A percentile compares a stretch with the other conserved stretches of the same genome.
Evolutionary conservation across 805 yeast genomes (phyloP).

Genomic region (Kluyveromyces starmeri): DNA sequence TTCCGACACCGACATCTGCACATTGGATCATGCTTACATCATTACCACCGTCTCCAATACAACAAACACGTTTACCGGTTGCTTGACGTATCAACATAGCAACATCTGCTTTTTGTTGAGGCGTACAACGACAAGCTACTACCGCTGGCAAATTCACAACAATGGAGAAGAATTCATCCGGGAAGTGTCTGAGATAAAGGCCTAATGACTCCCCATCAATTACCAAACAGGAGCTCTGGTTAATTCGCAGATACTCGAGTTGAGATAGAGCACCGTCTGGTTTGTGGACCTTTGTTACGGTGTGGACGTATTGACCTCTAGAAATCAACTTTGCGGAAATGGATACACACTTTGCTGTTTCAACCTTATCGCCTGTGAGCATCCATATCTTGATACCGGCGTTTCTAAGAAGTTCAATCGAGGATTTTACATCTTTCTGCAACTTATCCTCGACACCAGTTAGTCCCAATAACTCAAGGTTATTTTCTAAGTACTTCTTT

Average conservation of each 20-base stretch:
- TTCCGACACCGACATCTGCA: constrained; percentile 98
- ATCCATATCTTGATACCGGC: constrained; percentile 99
- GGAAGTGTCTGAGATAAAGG: constrained; percentile 51
- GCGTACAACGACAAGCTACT: constrained; percentile 97
- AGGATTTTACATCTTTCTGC: constrained; percentile 84
- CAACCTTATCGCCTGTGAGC: constrained; percentile 98
- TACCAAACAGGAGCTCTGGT: constrained; percentile 53
- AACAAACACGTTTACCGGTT: constrained; percentile 87
- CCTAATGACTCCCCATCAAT: constrained; percentile 92
- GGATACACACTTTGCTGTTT: constrained; percentile 95
- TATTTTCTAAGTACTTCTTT: constrained; percentile 62
- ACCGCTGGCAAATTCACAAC: constrained; percentile 83
- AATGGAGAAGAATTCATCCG: constrained; percentile 65
- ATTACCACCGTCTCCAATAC: constrained; percentile 99
- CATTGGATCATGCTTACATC: constrained; percentile 98
- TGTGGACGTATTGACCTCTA: constrained; percentile 89
- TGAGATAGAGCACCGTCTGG: constrained; percentile 63
- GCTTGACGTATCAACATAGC: constrained; percentile 67
- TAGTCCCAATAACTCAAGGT: constrained; percentile 77
- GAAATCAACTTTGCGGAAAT: constrained; percentile 90
- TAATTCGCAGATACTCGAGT: constrained; percentile 60
- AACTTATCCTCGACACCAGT: constrained; percentile 97
- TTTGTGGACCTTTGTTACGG: constrained; percentile 55
- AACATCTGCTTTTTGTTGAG: constrained; percentile 96
- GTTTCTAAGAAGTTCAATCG: constrained; percentile 84